These are phyloP conservation scores for Mrakia frigida DNA, from an alignment of 768 basidiomycete species.

Conservation along the genomic window DNA sequence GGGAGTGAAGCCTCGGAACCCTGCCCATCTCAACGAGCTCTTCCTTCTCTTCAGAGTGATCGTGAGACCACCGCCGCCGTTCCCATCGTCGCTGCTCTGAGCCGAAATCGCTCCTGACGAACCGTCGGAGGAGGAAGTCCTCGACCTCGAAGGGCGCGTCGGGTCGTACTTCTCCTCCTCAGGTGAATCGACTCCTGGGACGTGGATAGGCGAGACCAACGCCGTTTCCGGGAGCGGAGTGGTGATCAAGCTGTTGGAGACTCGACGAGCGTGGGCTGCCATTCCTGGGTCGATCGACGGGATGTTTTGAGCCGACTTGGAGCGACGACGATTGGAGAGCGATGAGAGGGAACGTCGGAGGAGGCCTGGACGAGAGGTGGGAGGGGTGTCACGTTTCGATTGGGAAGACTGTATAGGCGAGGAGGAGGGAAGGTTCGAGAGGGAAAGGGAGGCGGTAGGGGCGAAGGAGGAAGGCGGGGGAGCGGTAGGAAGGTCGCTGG, in stretches of 20 bases:
- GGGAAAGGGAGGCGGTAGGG: background rate
- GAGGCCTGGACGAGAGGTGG: background rate
- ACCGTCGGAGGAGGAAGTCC: background rate
- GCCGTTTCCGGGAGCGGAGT: background rate
- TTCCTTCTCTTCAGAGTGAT: slow-evolving; percentile 6
- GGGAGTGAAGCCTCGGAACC: background rate
- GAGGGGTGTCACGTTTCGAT: background rate
- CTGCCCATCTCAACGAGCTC: background rate
- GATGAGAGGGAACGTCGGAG: slow-evolving; percentile 28
- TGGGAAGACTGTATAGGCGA: background rate
- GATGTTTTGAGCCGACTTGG: background rate
- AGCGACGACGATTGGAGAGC: slow-evolving; percentile 15
- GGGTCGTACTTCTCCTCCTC: background rate
- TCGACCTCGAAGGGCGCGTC: background rate
- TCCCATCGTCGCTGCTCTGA: slow-evolving; percentile 4
- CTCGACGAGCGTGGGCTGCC: background rate
- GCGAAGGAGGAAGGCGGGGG: background rate
- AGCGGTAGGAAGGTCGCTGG: background rate
- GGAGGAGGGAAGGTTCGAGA: background rate
- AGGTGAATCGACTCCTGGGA: slow-evolving; percentile 4
- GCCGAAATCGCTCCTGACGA: background rate
- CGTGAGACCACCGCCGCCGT: background rate
- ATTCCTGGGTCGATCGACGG: slow-evolving; percentile 2
- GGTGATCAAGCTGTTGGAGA: background rate
- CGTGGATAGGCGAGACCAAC: slow-evolving; percentile 24